phyloP scores from a whole-genome alignment of 805 yeast genomes.

The Myxozyma udenii region DNA sequence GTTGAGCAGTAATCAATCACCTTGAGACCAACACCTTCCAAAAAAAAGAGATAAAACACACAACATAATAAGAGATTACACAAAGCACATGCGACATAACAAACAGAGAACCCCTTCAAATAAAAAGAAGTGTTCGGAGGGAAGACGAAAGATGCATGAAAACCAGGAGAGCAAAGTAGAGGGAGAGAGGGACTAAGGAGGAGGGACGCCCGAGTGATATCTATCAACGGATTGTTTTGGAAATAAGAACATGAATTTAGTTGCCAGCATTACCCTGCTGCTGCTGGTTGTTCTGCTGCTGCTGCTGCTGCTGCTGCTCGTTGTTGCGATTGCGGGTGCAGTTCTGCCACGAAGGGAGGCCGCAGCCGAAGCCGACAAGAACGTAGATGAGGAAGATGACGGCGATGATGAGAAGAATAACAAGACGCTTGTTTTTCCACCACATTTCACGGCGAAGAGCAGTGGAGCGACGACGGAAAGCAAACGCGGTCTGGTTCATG shows the following conservation, averaged over 20 bases:
- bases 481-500: slow-evolving; percentile 61
- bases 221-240: neutral
- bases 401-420: slow-evolving; percentile 22
- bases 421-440: slow-evolving; percentile 39
- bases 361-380: slow-evolving; percentile 30
- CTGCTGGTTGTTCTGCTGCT: slow-evolving; percentile 7
- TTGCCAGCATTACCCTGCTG: no score
- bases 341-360: slow-evolving; percentile 30
- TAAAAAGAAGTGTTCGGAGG: neutral
- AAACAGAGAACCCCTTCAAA: no score
- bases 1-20: no score
- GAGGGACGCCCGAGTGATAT: neutral
- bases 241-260: no score
- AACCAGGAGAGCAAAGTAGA: neutral
- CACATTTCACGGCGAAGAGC: slow-evolving; percentile 64
- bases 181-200: neutral
- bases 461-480: slow-evolving; percentile 67
- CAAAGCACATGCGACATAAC: no score
- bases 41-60: no score
- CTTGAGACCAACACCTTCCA: no score
- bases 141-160: neutral
- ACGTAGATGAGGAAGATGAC: slow-evolving; percentile 26
- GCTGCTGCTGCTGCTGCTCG: slow-evolving; percentile 7
- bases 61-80: no score
- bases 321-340: slow-evolving; percentile 15